Base-by-base conservation (phyloP, 2,329 filamentous ascomycete genomes). In the Davidsoniella australis region DNA sequence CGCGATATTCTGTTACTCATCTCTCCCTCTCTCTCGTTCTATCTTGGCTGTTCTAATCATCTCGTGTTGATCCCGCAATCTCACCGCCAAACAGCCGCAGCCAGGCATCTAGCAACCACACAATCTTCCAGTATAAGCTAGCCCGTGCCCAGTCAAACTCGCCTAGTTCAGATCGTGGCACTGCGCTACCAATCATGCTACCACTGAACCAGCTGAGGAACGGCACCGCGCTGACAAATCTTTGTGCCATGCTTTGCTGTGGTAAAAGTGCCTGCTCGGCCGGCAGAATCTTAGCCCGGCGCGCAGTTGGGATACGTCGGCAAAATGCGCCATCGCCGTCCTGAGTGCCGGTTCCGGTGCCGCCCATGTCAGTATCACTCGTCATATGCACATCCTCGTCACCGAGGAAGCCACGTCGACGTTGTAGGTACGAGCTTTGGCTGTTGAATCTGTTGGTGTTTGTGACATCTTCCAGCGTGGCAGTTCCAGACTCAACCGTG, bases 81-180 rank as follows among this genome's bases (percentile, higher is more conserved):
- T 78, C 75, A 18, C 74, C 70, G 40, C 69, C 69, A 59, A 80
- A 80, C 38, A 79, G 64, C 3, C 68, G 65, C 57, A 79, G 76
- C 48, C 68, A 70, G 16, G 66, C 64, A 57, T 80, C 77, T 20
- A 81, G 64, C 66, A 69, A 78, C 65, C 72, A 81, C 56, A 81
- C 75, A 41, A 80, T 58, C 61, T 75, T 76, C 78, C 78, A 82
- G 64, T 81, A 82, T 53, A 81, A 62, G 53, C 76, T 80, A 9
- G 78, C 78, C 42, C 66, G 66, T 40, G 75, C 75, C 69, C 79
- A 83, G 62, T 95, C 88, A 57, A 94, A 88, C 40, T 77, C 78
- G 51, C 84, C 85, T 41, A 73, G 69, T 48, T 86, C 82, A 48
- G 72, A 80, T 40, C 81, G 71, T 6, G 85, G 85, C 38, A 89